phyloP scores from a whole-genome alignment of 1,284 basidiomycete genomes.

The Tilletia caries region DNA sequence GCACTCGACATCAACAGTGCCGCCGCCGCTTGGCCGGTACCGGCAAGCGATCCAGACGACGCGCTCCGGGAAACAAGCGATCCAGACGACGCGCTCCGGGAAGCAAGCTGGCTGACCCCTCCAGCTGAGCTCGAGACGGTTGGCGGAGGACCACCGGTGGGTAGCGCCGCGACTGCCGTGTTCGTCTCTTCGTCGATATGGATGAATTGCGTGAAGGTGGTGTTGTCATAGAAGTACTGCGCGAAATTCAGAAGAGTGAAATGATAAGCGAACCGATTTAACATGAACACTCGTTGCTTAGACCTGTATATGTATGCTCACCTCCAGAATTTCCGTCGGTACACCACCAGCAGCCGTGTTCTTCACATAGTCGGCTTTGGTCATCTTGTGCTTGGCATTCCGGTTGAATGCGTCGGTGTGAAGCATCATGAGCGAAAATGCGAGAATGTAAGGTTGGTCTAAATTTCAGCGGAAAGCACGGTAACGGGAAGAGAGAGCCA shows the following conservation, averaged over 20 bases:
- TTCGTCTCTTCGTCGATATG: slow-evolving; percentile 73
- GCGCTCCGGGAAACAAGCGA: neutral
- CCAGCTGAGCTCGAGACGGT: neutral
- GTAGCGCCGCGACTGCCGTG: slow-evolving; percentile 8
- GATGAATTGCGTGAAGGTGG: slow-evolving; percentile 85
- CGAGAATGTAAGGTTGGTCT: slow-evolving; percentile 94
- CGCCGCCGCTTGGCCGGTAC: neutral
- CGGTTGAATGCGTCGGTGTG: slow-evolving; percentile 98
- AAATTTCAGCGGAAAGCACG: no score
- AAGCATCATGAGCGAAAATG: slow-evolving; percentile 97
- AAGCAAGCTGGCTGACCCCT: neutral
- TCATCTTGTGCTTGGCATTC: slow-evolving; percentile 95
- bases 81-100: neutral
- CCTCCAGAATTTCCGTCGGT: slow-evolving; percentile 77
- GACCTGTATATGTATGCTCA: no score
- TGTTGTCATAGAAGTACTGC: slow-evolving; percentile 94
- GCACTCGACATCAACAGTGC: slow-evolving; percentile 1
- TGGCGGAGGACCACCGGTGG: neutral
- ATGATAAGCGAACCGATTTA: no score
- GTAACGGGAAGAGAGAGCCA: slow-evolving; percentile 2
- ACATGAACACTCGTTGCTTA: no score
- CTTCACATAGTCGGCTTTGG: slow-evolving; percentile 51
- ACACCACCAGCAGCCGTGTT: slow-evolving; percentile 68
- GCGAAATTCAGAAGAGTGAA: slow-evolving; percentile 15
- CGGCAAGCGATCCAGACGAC: neutral